These are phyloP conservation scores for Pterulicium gracile DNA, from an alignment of 1,284 basidiomycete genomes.

Conservation along the genomic window DNA sequence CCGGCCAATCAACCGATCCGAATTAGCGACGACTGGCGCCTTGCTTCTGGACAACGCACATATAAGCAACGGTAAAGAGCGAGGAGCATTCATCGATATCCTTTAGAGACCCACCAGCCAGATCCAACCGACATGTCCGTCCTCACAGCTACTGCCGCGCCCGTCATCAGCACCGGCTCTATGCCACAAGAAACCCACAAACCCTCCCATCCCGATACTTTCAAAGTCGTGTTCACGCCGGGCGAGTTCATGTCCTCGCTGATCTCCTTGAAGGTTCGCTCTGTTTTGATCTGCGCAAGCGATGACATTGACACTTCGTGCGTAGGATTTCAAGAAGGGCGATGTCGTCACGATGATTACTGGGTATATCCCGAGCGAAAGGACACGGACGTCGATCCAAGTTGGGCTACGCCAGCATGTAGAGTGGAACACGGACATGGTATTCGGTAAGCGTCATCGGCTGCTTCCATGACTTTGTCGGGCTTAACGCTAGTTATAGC, in stretches of 20 bases:
- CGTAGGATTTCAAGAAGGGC: neutral
- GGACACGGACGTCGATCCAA: neutral
- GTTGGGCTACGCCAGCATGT: neutral
- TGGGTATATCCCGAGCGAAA: neutral
- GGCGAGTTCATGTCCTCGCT: neutral
- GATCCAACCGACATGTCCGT: no score
- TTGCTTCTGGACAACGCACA: no score
- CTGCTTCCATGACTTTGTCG: no score
- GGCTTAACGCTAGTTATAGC: neutral
- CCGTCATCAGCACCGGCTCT: neutral
- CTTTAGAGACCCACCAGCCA: no score
- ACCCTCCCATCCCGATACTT: neutral
- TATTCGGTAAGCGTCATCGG: neutral
- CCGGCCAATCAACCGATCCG: no score
- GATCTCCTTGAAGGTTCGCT: neutral
- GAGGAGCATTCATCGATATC: no score
- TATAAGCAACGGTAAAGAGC: no score
- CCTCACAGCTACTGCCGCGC: neutral
- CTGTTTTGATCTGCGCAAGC: neutral
- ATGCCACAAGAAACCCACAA: neutral
- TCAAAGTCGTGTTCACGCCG: neutral
- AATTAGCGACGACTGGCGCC: no score
- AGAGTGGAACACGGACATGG: neutral
- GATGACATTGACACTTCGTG: neutral
- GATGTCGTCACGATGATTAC: neutral